These are phyloP conservation scores for Xylaria sp. DNA, from an alignment of 2,329 filamentous ascomycete genomes.

Conservation along the genomic window DNA sequence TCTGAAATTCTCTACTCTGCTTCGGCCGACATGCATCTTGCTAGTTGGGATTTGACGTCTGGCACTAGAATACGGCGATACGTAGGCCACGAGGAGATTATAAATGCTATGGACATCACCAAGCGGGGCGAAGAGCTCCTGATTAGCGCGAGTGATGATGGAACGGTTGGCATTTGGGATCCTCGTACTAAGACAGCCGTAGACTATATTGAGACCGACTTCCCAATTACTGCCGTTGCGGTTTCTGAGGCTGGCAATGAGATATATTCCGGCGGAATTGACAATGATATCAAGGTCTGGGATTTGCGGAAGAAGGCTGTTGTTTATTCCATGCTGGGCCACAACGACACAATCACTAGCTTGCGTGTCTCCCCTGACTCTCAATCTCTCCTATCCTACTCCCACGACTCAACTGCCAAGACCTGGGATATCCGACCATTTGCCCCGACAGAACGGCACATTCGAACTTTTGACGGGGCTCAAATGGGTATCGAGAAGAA, in stretches of 20 bases:
- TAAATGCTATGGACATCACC: constrained; percentile 91
- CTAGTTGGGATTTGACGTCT: constrained; percentile 94
- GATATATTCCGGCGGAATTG: constrained; percentile 92
- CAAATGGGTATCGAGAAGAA: constrained; percentile 91
- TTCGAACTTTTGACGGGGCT: constrained; percentile 93
- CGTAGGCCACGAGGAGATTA: constrained; percentile 92
- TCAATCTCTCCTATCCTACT: constrained; percentile 88
- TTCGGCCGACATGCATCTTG: constrained; percentile 91
- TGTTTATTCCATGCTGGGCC: constrained; percentile 87
- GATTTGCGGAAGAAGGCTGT: constrained; percentile 92
- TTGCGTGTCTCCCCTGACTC: constrained; percentile 92
- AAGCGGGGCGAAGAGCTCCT: constrained; percentile 90
- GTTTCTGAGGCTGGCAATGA: constrained; percentile 96
- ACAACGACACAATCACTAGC: constrained; percentile 92
- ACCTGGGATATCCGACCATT: constrained; percentile 98
- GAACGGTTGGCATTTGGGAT: constrained; percentile 95
- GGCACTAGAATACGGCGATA: constrained; percentile 93
- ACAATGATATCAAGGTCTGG: constrained; percentile 98
- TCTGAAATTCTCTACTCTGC: constrained; percentile 90
- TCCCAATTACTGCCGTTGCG: constrained; percentile 90
- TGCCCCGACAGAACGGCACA: constrained; percentile 84
- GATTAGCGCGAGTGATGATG: constrained; percentile 92
- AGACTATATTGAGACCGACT: constrained; percentile 89
- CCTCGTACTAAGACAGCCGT: constrained; percentile 88
- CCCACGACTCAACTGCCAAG: constrained; percentile 91